These are phyloP conservation scores for Chrysophaeum taylorii DNA, from an alignment of 352 stramenopile species.

Conservation along the genomic window DNA sequence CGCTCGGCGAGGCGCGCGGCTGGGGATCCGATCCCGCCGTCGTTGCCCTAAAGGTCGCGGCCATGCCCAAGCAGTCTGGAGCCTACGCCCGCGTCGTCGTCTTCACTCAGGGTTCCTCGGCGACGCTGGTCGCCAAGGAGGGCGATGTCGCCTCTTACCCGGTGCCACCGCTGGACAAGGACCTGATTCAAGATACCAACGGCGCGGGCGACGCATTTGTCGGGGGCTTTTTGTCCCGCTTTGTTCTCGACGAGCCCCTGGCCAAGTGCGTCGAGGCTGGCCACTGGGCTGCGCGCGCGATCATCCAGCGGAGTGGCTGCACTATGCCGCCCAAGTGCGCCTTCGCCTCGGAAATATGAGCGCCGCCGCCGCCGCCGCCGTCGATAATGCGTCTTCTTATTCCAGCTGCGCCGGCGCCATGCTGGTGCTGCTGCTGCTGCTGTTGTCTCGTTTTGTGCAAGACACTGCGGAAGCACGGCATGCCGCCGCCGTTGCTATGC, in stretches of 20 bases:
- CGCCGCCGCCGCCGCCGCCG: too few species aligned
- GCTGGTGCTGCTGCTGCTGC: too few species aligned
- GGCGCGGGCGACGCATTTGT: conserved; percentile 97
- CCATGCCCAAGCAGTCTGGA: conserved; percentile 80
- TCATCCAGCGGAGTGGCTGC: conserved; percentile 93
- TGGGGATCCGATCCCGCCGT: conserved; percentile 71
- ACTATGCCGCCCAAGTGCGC: conserved; percentile 80
- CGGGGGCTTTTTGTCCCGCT: conserved; percentile 87
- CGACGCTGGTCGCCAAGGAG: conserved; percentile 88
- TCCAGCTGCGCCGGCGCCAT: too few species aligned
- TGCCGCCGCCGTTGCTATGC: too few species aligned
- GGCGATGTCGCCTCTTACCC: conserved; percentile 78
- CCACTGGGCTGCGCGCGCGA: conserved; percentile 87
- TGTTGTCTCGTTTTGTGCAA: too few species aligned
- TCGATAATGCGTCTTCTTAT: too few species aligned
- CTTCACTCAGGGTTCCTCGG: conserved; percentile 90
- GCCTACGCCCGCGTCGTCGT: conserved; percentile 82
- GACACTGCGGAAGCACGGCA: too few species aligned
- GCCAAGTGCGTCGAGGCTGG: conserved; percentile 86
- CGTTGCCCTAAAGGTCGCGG: conserved; percentile 81
- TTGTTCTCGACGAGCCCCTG: conserved; percentile 64
- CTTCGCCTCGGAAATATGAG: too few species aligned
- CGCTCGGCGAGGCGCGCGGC: conserved; percentile 62
- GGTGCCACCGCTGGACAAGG: conserved; percentile 69
- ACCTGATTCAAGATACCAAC: conserved; percentile 95